phyloP scores from a whole-genome alignment of 2,329 filamentous ascomycete species.

The Geoglossum cookeanum region DNA sequence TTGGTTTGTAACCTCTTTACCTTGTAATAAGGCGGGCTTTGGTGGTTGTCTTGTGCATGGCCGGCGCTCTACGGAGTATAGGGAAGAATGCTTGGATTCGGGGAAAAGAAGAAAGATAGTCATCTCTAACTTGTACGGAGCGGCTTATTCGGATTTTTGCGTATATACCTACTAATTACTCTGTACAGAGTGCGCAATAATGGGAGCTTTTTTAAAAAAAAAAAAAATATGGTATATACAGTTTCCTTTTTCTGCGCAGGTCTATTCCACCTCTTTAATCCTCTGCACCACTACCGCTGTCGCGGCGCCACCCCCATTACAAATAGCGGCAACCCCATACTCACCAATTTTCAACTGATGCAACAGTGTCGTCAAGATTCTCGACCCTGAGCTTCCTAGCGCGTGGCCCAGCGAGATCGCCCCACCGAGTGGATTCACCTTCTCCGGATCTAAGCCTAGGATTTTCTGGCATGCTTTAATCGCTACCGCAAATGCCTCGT shows the following conservation, averaged over 20 bases:
- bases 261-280: constrained; percentile 32
- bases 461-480: constrained; percentile 91
- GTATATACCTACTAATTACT: too few relatives aligned
- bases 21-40: background rate
- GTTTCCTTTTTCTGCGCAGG: background rate
- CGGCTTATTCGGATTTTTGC: too few relatives aligned
- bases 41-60: background rate
- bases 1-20: background rate
- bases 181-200: too few relatives aligned
- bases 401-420: constrained; percentile 87
- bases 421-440: constrained; percentile 74
- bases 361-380: constrained; percentile 74
- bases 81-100: too few relatives aligned
- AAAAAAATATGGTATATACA: background rate
- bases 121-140: too few relatives aligned
- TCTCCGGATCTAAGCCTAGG: constrained; percentile 57
- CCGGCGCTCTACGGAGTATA: too few relatives aligned
- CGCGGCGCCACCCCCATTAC: constrained; percentile 87
- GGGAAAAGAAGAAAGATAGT: too few relatives aligned
- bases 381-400: constrained; percentile 77
- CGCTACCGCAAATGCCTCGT: constrained; percentile 91
- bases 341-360: constrained; percentile 85
- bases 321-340: constrained; percentile 90
- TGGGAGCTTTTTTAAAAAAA: background rate
- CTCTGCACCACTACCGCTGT: constrained; percentile 83